These are phyloP conservation scores for Calcarisporium arbuscula DNA, from an alignment of 2,329 filamentous ascomycete species.

Conservation along the genomic window DNA sequence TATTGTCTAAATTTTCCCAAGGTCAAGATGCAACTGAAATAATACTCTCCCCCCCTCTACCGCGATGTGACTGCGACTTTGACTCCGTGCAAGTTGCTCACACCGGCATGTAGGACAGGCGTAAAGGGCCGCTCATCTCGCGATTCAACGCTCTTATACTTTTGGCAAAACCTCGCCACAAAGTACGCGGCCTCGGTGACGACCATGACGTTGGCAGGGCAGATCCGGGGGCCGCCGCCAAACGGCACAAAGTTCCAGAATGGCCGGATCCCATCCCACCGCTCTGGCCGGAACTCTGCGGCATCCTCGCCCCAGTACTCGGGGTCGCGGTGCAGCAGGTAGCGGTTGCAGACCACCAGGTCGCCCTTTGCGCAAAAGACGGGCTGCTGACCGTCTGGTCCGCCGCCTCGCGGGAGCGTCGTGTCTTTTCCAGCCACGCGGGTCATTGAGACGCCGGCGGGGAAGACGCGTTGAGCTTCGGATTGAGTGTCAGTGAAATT, in stretches of 20 bases:
- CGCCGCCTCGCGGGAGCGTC: constrained; percentile 43
- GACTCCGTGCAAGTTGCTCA: constrained; percentile 8
- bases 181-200: constrained; percentile 15
- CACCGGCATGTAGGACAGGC: constrained; percentile 9
- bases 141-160: constrained; percentile 9
- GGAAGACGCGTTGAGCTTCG: no score
- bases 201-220: constrained; percentile 16
- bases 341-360: constrained; percentile 34
- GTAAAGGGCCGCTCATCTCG: constrained; percentile 8
- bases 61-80: no score
- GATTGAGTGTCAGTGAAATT: no score
- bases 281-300: constrained; percentile 32
- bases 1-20: no score
- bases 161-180: no score
- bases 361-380: constrained; percentile 43
- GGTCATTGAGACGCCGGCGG: no score
- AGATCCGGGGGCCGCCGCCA: constrained; percentile 14
- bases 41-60: no score
- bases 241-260: constrained; percentile 16
- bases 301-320: constrained; percentile 31
- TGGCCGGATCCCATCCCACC: constrained; percentile 20
- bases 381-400: constrained; percentile 36
- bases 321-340: constrained; percentile 29
- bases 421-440: no score
- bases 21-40: no score